phyloP scores from a whole-genome alignment of 345 rosid species.

The Gossypioides kirkii region DNA sequence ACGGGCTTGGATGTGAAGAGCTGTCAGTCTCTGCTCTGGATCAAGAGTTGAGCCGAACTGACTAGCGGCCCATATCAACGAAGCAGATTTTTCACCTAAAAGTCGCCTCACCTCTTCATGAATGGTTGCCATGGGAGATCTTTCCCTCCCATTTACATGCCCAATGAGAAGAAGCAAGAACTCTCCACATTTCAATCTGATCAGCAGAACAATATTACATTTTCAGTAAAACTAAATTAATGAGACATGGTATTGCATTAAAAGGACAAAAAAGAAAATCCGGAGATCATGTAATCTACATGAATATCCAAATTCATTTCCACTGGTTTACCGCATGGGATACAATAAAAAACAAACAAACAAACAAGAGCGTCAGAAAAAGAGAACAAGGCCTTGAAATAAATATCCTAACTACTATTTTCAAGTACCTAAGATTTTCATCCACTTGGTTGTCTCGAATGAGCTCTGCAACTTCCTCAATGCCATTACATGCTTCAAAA shows the following conservation, averaged over 20 bases:
- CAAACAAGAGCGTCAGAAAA: neutral
- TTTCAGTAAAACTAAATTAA: neutral
- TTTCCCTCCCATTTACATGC: slow-evolving; percentile 77
- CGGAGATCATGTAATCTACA: neutral
- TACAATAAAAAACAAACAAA: neutral
- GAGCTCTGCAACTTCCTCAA: slow-evolving; percentile 85
- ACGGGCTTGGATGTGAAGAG: slow-evolving; percentile 86
- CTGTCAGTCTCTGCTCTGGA: slow-evolving; percentile 79
- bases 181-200: slow-evolving; percentile 92
- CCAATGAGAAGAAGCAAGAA: slow-evolving; percentile 88
- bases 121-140: slow-evolving; percentile 72
- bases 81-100: slow-evolving; percentile 90
- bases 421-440: slow-evolving; percentile 77
- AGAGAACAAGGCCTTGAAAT: neutral
- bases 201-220: neutral
- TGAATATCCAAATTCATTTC: neutral
- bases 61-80: slow-evolving; percentile 97
- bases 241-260: neutral
- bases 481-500: slow-evolving; percentile 80
- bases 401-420: neutral
- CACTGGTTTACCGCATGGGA: neutral
- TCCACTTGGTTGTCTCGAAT: slow-evolving; percentile 85
- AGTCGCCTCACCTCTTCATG: slow-evolving; percentile 82
- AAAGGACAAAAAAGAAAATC: neutral
- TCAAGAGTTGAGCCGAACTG: slow-evolving; percentile 83